phyloP scores from a whole-genome alignment of 345 rosid genomes.

The Rhodamnia argentea region DNA sequence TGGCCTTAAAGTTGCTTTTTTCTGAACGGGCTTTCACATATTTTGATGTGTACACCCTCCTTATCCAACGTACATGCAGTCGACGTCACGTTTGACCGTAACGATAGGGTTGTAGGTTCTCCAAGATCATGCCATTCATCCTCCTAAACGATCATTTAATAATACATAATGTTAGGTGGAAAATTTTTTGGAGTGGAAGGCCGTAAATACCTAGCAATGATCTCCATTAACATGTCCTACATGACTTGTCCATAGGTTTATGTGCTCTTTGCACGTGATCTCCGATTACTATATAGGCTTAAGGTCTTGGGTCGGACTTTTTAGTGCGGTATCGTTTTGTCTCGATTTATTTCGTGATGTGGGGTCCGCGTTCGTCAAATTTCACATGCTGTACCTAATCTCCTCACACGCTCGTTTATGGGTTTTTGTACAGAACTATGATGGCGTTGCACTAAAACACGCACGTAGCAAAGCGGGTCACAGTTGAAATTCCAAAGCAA shows the following conservation, averaged over 20 bases:
- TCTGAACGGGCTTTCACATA: not conserved
- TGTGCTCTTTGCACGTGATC: not conserved
- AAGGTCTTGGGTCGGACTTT: not conserved
- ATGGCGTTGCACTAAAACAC: not conserved
- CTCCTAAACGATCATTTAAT: not conserved
- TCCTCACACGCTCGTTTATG: not conserved
- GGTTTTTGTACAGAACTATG: not conserved
- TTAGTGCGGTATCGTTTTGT: not conserved
- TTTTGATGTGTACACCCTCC: not conserved
- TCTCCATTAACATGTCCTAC: not conserved
- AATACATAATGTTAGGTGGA: not conserved
- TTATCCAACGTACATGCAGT: not conserved
- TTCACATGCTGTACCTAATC: not conserved
- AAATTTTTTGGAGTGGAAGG: not conserved
- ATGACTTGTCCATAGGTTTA: not conserved
- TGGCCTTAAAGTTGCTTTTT: not conserved
- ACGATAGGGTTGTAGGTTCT: not conserved
- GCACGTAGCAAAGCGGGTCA: not conserved
- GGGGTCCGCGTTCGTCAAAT: not conserved
- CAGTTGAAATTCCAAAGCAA: not conserved
- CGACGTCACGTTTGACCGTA: not conserved
- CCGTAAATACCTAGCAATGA: not conserved
- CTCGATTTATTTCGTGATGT: not conserved
- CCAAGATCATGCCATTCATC: not conserved
- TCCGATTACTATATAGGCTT: not conserved